Evolutionary conservation across 179 eudicot species (phyloP).

Genomic region (Gypsophila paniculata): DNA sequence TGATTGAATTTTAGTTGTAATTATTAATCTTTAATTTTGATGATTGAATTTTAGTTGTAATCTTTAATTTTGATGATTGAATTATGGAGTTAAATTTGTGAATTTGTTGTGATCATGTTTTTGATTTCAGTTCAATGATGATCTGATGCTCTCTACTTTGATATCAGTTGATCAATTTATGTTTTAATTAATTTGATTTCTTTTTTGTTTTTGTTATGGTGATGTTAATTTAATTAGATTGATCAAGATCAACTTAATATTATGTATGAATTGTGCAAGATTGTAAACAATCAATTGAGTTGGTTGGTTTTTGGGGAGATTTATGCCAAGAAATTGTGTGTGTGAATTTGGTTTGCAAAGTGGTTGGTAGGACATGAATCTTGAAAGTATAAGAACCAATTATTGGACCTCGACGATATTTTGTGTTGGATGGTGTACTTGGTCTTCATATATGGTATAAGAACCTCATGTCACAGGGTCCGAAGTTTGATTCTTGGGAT

Average conservation of each 20-base stretch:
- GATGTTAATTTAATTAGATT: background rate
- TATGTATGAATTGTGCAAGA: background rate
- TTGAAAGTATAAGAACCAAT: no score
- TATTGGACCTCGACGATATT: no score
- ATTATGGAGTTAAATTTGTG: conserved; percentile 1
- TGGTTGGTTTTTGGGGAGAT: background rate
- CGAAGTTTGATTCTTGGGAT: no score
- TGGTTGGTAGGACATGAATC: background rate
- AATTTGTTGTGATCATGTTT: conserved; percentile 6
- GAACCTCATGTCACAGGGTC: no score
- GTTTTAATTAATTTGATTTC: no score
- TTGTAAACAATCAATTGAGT: no score
- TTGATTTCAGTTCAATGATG: conserved; percentile 19
- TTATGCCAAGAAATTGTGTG: background rate
- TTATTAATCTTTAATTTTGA: background rate
- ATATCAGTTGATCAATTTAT: no score
- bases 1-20: background rate
- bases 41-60: background rate
- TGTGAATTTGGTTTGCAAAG: background rate
- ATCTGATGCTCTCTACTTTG: conserved; percentile 18
- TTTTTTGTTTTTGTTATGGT: no score
- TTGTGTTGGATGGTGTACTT: no score
- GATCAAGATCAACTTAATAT: conserved; percentile 19
- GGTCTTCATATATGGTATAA: no score
- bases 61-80: background rate